phyloP scores from a whole-genome alignment of 306 rosid genomes.

The Lithocarpus polystachyus region DNA sequence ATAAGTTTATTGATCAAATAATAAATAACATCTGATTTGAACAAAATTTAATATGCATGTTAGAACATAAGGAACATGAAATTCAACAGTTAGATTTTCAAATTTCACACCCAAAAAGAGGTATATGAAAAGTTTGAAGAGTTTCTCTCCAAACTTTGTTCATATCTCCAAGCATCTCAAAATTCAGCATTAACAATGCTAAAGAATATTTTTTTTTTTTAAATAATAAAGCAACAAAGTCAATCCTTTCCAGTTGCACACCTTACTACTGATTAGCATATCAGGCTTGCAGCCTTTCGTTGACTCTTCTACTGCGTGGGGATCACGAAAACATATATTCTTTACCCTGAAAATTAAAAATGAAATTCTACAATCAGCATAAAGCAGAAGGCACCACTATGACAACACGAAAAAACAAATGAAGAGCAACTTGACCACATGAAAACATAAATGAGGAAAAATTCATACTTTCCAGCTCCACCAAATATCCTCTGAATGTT shows the following conservation, averaged over 20 bases:
- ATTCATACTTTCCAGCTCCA: constrained; percentile 81
- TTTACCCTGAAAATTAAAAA: constrained; percentile 60
- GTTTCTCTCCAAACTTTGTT: no score
- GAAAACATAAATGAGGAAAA: background rate
- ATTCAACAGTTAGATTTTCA: no score
- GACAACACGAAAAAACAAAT: background rate
- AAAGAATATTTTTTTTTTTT: no score
- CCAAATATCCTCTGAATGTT: constrained; percentile 68
- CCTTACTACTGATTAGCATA: constrained; percentile 62
- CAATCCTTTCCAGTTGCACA: constrained; percentile 19
- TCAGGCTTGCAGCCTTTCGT: constrained; percentile 56
- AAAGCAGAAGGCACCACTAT: background rate
- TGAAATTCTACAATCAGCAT: constrained; percentile 5
- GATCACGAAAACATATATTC: constrained; percentile 55
- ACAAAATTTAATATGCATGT: no score
- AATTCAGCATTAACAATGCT: background rate
- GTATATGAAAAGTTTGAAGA: no score
- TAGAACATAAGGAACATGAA: no score
- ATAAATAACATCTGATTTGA: no score
- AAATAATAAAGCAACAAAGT: background rate
- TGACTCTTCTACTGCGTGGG: constrained; percentile 45
- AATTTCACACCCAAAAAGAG: no score
- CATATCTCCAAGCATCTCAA: no score
- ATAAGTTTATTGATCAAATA: no score
- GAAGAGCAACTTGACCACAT: background rate